Evolutionary conservation across 2,329 filamentous ascomycete genomes (phyloP).

Genomic region (Penicillium carneum): DNA sequence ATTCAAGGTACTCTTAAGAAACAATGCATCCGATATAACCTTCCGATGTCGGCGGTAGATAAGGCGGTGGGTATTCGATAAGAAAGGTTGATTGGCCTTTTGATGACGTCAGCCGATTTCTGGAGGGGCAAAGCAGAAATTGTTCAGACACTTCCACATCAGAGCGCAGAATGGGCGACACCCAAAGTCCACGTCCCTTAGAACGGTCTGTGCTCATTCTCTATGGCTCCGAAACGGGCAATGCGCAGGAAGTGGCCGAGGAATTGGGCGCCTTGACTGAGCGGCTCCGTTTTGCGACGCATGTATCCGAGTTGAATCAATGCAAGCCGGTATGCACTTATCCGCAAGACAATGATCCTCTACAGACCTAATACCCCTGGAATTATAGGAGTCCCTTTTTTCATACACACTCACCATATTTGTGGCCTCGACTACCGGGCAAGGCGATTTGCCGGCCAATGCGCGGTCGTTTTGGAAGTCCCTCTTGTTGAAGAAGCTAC

Average conservation of each 20-base stretch:
- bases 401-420: slow-evolving; percentile 64
- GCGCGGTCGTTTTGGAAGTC: slow-evolving; percentile 82
- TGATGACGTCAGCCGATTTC: slow-evolving; percentile 43
- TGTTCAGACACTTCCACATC: slow-evolving; percentile 13
- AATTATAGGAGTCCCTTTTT: slow-evolving; percentile 44
- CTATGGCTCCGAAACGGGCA: slow-evolving; percentile 95
- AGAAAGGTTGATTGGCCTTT: slow-evolving; percentile 8
- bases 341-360: neutral
- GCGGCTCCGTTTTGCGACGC: slow-evolving; percentile 78
- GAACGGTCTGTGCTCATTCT: slow-evolving; percentile 70
- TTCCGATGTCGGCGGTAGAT: neutral
- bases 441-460: slow-evolving; percentile 91
- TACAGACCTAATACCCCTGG: neutral
- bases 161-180: slow-evolving; percentile 37
- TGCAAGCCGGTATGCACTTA: slow-evolving; percentile 71
- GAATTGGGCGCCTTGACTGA: slow-evolving; percentile 78
- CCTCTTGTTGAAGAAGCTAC: slow-evolving; percentile 78
- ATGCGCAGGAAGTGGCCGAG: slow-evolving; percentile 87
- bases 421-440: slow-evolving; percentile 88
- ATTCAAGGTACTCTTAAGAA: neutral
- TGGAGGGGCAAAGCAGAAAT: slow-evolving; percentile 24
- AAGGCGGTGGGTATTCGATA: slow-evolving; percentile 1
- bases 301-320: slow-evolving; percentile 77
- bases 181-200: slow-evolving; percentile 18
- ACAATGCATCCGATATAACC: no score